These are phyloP conservation scores for Cryphonectria nitschkei DNA, from an alignment of 2,329 filamentous ascomycete genomes.

Conservation along the genomic window DNA sequence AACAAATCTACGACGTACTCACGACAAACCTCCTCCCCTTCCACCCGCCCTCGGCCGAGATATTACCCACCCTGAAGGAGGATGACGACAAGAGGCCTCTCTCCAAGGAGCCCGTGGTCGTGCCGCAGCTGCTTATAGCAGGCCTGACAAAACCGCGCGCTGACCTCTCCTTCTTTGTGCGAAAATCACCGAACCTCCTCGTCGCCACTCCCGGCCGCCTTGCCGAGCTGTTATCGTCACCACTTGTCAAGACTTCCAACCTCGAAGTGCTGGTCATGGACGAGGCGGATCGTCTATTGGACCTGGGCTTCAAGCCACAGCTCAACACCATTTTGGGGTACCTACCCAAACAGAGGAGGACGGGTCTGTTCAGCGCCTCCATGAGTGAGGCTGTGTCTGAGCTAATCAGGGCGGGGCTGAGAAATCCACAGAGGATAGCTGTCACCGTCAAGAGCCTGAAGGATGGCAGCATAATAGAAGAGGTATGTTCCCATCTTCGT, in stretches of 20 bases:
- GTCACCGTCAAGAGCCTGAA: conserved; percentile 83
- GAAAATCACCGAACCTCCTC: conserved; percentile 82
- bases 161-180: conserved; percentile 83
- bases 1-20: conserved; percentile 85
- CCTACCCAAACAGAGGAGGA: conserved; percentile 89
- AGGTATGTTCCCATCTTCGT: conserved; percentile 41
- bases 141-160: conserved; percentile 79
- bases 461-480: conserved; percentile 68
- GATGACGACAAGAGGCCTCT: conserved; percentile 56
- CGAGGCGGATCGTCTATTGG: conserved; percentile 89
- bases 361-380: conserved; percentile 91
- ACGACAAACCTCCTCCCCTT: conserved; percentile 73
- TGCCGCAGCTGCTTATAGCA: conserved; percentile 88
- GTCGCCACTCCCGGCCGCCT: conserved; percentile 90
- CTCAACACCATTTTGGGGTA: conserved; percentile 82
- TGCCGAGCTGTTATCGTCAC: conserved; percentile 82
- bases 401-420: conserved; percentile 85
- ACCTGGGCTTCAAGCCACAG: conserved; percentile 92
- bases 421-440: conserved; percentile 93
- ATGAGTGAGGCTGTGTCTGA: conserved; percentile 95
- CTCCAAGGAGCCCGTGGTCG: conserved; percentile 56
- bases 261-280: conserved; percentile 94
- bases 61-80: conserved; percentile 57
- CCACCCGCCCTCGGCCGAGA: conserved; percentile 75
- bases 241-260: conserved; percentile 84